phyloP scores from a whole-genome alignment of 805 yeast species.

The Lachancea sp. region DNA sequence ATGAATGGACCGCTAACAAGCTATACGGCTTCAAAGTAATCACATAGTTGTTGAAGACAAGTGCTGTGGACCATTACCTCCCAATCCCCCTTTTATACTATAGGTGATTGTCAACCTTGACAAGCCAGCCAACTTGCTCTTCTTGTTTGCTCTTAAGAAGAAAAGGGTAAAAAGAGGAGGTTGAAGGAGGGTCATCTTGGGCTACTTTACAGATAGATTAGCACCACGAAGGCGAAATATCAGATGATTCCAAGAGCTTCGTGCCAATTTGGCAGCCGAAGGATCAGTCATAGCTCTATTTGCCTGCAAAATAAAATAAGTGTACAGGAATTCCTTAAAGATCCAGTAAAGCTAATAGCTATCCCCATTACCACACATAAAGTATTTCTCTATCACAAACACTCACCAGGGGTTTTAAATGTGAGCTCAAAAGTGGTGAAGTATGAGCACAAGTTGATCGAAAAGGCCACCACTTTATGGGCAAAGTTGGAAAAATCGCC shows the following conservation, averaged over 20 bases:
- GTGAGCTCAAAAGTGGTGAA: conserved; percentile 34
- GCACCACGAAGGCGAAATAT: no score
- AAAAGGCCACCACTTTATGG: conserved; percentile 58
- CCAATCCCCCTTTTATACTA: no score
- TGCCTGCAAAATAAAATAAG: conserved; percentile 2
- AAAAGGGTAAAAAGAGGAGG: no score
- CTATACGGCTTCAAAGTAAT: no score
- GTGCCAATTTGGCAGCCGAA: neutral
- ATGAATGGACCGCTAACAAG: no score
- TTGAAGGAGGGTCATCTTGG: no score
- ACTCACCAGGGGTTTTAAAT: conserved; percentile 34
- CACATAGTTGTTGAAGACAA: no score
- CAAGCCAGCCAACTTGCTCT: no score
- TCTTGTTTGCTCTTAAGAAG: no score
- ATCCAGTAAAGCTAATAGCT: conserved; percentile 56
- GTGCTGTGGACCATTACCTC: no score
- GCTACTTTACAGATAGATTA: no score
- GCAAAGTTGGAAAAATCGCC: conserved; percentile 49
- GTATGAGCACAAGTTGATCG: conserved; percentile 41
- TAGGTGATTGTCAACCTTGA: no score
- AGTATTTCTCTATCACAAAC: conserved; percentile 65
- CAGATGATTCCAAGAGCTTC: neutral
- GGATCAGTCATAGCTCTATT: conserved; percentile 1
- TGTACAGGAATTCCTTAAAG: conserved; percentile 20
- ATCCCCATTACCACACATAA: conserved; percentile 62